Evolutionary conservation across 2,329 filamentous ascomycete genomes (phyloP).

Genomic region (Neurospora sp.): DNA sequence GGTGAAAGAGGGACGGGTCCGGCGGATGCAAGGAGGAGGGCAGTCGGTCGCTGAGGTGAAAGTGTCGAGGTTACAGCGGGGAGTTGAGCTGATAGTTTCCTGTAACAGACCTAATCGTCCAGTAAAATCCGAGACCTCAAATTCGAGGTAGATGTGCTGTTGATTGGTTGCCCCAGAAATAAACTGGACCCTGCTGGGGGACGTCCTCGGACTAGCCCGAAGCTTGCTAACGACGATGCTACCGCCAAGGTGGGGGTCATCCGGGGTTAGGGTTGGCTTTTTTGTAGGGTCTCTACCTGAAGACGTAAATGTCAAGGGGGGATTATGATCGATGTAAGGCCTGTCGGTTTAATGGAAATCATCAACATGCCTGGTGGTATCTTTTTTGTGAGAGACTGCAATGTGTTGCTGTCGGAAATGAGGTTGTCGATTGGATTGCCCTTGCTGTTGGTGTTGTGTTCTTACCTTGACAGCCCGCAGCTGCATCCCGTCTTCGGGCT

Average conservation of each 20-base stretch:
- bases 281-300: background rate
- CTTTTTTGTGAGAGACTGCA: background rate
- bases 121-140: background rate
- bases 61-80: background rate
- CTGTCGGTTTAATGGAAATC: background rate
- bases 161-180: background rate
- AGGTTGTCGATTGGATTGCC: background rate
- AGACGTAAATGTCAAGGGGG: background rate
- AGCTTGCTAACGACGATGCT: background rate
- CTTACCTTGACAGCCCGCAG: background rate
- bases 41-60: background rate
- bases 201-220: background rate
- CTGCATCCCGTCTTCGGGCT: background rate
- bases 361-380: background rate
- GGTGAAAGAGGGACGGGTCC: background rate
- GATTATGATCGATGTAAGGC: background rate
- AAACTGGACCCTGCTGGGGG: background rate
- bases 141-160: background rate
- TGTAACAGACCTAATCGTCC: background rate
- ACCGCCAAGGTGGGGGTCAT: background rate
- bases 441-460: background rate
- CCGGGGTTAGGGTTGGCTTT: background rate
- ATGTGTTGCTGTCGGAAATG: background rate
- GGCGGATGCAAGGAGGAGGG: background rate
- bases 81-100: background rate